Base-by-base conservation (phyloP, 2,329 filamentous ascomycete genomes). In the Trichoderma sp. region DNA sequence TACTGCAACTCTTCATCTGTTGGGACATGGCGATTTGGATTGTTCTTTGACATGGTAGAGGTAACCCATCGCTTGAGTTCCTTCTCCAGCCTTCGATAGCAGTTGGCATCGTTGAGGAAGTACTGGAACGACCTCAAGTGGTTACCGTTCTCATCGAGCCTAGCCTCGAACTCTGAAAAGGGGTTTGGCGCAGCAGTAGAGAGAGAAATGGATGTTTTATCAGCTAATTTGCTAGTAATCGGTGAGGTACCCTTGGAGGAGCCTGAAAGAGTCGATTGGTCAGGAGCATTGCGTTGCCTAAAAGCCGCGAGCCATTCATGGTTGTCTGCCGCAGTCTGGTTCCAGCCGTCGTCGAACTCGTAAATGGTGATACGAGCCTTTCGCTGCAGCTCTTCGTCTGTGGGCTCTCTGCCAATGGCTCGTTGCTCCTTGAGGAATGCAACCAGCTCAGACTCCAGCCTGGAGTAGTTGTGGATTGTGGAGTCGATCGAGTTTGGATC, bases 1-100 rank as follows among this genome's bases (percentile, higher is more conserved):
- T 91, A 88, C 79, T 91, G 88, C n/a, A 92, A 82, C 79, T 92
- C 90, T n/a, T 88, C 86, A 77, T 92, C 90, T 0, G 86, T 88
- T 0, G 88, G 91, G n/a, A 89, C 83, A 75, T 92, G 90, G 56
- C 85, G 84, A 79, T 87, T 91, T 2, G 89, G 90, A 77, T 92
- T 92, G 78, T 91, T 90, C 0, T 87, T 82, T 4, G 90, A 91
- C 86, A 88, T 90, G 29, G 86, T 86, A 6, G 87, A 84, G 16
- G 84, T 84, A 3, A 89, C 87, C 81, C 86, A 92, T 35, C 90
- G 86, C 45, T 81, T 83, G 33, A 92, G 83, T 75, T 91, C 89
- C 53, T 85, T 85, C 0, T 88, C 87, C 21, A 92, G 81, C 68
- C 89, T 86, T 4, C 86, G 86, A 79, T 90, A 91, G 84, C 90